These are phyloP conservation scores for Fusarium sp. DNA, from an alignment of 2,329 filamentous ascomycete species.

Conservation along the genomic window DNA sequence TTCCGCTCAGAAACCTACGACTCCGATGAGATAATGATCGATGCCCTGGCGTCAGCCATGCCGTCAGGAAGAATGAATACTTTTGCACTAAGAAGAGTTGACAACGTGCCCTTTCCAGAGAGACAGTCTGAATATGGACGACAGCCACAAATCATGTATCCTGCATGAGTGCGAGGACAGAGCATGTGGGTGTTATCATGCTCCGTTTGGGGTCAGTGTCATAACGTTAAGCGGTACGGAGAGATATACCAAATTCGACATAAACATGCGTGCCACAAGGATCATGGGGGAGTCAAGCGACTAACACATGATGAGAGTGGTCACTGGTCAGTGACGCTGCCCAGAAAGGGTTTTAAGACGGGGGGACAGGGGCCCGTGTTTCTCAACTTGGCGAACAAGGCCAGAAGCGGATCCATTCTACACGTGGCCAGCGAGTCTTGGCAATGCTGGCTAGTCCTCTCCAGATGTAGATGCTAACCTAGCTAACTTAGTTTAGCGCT, in stretches of 20 bases:
- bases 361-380: conserved; percentile 37
- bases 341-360: conserved; percentile 32
- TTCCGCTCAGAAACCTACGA: background rate
- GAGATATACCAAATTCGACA: conserved; percentile 19
- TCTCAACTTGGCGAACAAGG: conserved; percentile 44
- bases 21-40: background rate
- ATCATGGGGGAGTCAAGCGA: conserved; percentile 25
- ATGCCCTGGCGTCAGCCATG: conserved; percentile 12
- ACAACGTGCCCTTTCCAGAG: background rate
- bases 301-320: conserved; percentile 26
- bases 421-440: conserved; percentile 45
- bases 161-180: background rate
- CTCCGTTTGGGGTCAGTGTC: conserved; percentile 2
- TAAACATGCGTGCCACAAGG: conserved; percentile 20
- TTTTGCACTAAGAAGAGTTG: background rate
- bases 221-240: conserved; percentile 18
- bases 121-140: background rate
- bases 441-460: conserved; percentile 29
- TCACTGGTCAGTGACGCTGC: conserved; percentile 27
- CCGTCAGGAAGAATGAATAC: conserved; percentile 21
- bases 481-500: conserved; percentile 22
- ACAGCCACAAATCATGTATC: background rate
- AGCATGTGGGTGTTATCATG: conserved; percentile 2
- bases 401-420: conserved; percentile 45
- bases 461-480: conserved; percentile 5